phyloP scores from a whole-genome alignment of 129 eudicot genomes.

The Tanacetum coccineum region DNA sequence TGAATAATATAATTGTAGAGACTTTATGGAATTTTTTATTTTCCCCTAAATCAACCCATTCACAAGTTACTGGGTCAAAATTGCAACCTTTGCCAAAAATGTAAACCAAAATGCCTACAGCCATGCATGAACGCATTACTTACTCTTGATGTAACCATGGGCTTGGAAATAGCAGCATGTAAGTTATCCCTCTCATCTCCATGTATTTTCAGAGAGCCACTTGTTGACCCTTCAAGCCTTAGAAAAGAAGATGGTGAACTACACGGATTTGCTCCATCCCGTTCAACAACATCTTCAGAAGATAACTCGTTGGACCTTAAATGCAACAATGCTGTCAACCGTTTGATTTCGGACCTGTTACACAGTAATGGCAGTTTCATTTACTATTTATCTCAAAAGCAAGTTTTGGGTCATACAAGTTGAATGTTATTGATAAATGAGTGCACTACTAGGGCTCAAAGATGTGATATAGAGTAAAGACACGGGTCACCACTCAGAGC shows the following conservation, averaged over 20 bases:
- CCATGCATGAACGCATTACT: slow-evolving; percentile 17
- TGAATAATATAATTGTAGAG: too few relatives aligned
- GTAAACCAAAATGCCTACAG: neutral
- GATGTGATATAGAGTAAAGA: neutral
- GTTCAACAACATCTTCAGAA: slow-evolving; percentile 25
- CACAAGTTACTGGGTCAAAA: neutral
- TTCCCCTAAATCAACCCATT: too few relatives aligned
- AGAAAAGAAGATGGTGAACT: slow-evolving; percentile 15
- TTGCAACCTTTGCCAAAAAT: neutral
- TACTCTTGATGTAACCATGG: slow-evolving; percentile 44
- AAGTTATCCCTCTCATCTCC: slow-evolving; percentile 26
- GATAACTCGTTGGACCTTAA: slow-evolving; percentile 48
- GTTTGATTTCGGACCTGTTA: slow-evolving; percentile 66
- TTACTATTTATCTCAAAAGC: slow-evolving; percentile 9
- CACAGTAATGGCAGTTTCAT: slow-evolving; percentile 10
- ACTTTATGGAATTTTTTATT: too few relatives aligned
- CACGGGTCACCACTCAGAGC: neutral
- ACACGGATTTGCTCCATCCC: slow-evolving; percentile 24
- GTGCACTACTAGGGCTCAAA: neutral
- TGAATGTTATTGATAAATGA: slow-evolving; percentile 3
- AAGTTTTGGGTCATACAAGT: neutral
- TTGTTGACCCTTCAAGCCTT: slow-evolving; percentile 23
- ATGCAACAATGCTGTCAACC: slow-evolving; percentile 52
- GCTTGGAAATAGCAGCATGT: slow-evolving; percentile 34
- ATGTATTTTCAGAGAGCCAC: slow-evolving; percentile 29